Evolutionary conservation across 148 eudicot species (phyloP).

Genomic region (Camellia lanceoleosa): DNA sequence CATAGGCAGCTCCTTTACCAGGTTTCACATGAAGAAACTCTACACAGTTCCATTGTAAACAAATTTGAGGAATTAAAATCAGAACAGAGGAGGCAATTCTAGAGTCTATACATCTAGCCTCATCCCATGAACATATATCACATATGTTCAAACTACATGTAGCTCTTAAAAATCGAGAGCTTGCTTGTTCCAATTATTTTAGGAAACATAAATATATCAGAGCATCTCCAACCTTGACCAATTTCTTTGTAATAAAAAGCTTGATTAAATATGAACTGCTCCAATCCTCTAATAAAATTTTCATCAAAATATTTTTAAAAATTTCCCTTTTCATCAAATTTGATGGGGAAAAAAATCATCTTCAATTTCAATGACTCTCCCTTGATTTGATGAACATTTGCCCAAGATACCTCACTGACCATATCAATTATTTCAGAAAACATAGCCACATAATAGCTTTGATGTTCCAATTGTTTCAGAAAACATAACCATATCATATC

Average conservation of each 20-base stretch:
- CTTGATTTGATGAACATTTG: too few species aligned
- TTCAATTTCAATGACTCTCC: too few species aligned
- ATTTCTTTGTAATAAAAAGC: too few species aligned
- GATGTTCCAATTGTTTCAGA: background rate
- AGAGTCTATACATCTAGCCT: constrained; percentile 15
- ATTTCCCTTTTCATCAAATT: too few species aligned
- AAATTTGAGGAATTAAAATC: background rate
- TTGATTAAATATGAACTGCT: too few species aligned
- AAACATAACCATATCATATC: background rate
- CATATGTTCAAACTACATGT: background rate
- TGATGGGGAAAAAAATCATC: too few species aligned
- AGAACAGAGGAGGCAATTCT: constrained; percentile 1
- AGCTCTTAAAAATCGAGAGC: background rate
- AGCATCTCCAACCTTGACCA: background rate
- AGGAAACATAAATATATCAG: background rate
- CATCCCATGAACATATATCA: background rate
- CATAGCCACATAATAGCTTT: background rate
- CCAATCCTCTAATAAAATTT: too few species aligned
- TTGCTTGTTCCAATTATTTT: background rate
- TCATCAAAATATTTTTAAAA: too few species aligned
- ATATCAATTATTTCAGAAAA: background rate
- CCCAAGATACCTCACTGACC: too few species aligned
- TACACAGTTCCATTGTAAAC: constrained; percentile 21
- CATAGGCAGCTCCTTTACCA: constrained; percentile 99
- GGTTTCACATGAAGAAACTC: constrained; percentile 98